Conservation (phyloP, 305 asterid species). For the Coffea humblotiana region DNA sequence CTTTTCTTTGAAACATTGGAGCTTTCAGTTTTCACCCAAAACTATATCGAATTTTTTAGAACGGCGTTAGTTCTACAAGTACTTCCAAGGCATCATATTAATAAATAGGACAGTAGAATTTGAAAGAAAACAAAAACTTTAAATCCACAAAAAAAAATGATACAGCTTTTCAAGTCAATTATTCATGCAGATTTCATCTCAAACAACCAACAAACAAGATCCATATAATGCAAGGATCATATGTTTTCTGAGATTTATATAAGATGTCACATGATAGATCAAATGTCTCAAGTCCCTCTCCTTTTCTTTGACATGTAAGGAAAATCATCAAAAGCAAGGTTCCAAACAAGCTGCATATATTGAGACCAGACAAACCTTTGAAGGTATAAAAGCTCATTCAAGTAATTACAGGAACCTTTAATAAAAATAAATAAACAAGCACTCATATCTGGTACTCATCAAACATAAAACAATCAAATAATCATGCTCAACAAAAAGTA, state of each 20-base stretch:
- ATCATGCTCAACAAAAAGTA: background rate
- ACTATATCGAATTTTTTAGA: background rate
- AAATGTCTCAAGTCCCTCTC: background rate
- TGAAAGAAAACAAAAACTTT: background rate
- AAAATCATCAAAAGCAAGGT: background rate
- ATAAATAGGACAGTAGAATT: background rate
- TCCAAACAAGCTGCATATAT: background rate
- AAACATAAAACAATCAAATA: background rate
- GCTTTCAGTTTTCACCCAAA: background rate
- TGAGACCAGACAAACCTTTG: background rate
- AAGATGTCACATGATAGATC: background rate
- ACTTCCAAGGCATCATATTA: background rate
- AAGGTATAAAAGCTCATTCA: background rate
- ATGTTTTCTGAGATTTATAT: background rate
- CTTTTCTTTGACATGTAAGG: background rate
- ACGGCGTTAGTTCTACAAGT: background rate
- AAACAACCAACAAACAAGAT: background rate
- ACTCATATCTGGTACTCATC: background rate
- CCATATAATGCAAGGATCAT: background rate
- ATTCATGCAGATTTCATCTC: background rate
- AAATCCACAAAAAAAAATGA: background rate
- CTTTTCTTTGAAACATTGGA: background rate
- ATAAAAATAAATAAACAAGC: background rate
- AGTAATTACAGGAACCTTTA: background rate
- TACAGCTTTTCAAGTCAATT: background rate